These are phyloP conservation scores for Sugiyamaella xylanicola DNA, from an alignment of 1,139 yeast genomes.

Conservation along the genomic window DNA sequence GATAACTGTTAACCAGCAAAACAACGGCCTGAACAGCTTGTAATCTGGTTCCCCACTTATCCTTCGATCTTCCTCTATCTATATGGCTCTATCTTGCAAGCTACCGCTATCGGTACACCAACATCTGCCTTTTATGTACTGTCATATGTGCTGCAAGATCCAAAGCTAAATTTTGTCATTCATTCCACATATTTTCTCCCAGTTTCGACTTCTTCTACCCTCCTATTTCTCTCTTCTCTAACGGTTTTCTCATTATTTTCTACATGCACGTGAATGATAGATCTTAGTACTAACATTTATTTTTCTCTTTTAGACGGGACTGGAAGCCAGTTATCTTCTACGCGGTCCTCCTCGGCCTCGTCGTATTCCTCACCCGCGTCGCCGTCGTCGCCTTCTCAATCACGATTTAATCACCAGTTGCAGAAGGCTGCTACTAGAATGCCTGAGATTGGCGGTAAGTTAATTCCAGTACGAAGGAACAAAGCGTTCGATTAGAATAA, in stretches of 20 bases:
- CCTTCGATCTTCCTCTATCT: too few relatives aligned
- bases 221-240: not conserved
- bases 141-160: constrained; percentile 3
- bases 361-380: constrained; percentile 23
- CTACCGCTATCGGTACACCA: too few relatives aligned
- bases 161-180: constrained; percentile 1
- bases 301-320: constrained; percentile 10
- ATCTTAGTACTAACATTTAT: constrained; percentile 6
- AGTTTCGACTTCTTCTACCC: not conserved
- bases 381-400: constrained; percentile 21
- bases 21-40: too few relatives aligned
- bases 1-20: too few relatives aligned
- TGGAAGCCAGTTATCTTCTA: constrained; percentile 13
- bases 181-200: not conserved
- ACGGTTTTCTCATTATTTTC: not conserved
- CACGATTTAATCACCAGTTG: constrained; percentile 19
- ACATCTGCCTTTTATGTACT: not conserved
- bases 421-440: constrained; percentile 21
- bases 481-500: too few relatives aligned
- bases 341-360: constrained; percentile 19
- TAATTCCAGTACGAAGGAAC: too few relatives aligned
- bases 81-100: too few relatives aligned
- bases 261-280: not conserved
- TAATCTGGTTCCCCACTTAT: too few relatives aligned
- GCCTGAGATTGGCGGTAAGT: constrained; percentile 20